phyloP scores from a whole-genome alignment of 345 rosid genomes.

The Conringia planisiliqua region DNA sequence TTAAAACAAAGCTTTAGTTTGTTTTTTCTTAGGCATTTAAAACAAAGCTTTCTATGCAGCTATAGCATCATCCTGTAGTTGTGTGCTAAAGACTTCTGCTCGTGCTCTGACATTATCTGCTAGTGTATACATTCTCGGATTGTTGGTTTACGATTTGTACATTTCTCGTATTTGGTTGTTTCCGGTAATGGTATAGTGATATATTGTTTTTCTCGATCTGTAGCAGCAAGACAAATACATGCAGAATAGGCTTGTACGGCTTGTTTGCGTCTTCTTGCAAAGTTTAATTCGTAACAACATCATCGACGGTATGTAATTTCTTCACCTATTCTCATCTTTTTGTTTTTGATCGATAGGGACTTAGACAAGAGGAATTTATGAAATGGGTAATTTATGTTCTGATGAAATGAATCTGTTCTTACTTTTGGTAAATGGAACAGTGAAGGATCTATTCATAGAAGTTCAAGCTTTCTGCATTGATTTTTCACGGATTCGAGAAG shows the following conservation, averaged over 20 bases:
- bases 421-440: slow-evolving; percentile 41
- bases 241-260: slow-evolving; percentile 99
- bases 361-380: neutral
- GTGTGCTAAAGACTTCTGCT: neutral
- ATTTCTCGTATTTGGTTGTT: neutral
- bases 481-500: slow-evolving; percentile 88
- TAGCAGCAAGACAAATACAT: slow-evolving; percentile 91
- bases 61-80: neutral
- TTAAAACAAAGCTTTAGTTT: slow-evolving; percentile 19
- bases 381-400: neutral
- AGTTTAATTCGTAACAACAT: slow-evolving; percentile 85
- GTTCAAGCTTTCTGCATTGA: slow-evolving; percentile 98
- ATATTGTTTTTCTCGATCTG: slow-evolving; percentile 12
- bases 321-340: neutral
- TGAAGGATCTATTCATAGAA: slow-evolving; percentile 90
- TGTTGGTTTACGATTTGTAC: slow-evolving; percentile 3
- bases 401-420: neutral
- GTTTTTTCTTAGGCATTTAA: neutral
- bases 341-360: neutral
- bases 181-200: slow-evolving; percentile 12
- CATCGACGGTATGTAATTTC: slow-evolving; percentile 57
- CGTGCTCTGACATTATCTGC: neutral
- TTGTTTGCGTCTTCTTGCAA: slow-evolving; percentile 97
- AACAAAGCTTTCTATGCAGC: neutral
- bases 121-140: neutral